Evolutionary conservation across 2,329 filamentous ascomycete genomes (phyloP), one percentile per base, ranked within the genome.

Genomic region (Diaporthe nobilis): DNA sequence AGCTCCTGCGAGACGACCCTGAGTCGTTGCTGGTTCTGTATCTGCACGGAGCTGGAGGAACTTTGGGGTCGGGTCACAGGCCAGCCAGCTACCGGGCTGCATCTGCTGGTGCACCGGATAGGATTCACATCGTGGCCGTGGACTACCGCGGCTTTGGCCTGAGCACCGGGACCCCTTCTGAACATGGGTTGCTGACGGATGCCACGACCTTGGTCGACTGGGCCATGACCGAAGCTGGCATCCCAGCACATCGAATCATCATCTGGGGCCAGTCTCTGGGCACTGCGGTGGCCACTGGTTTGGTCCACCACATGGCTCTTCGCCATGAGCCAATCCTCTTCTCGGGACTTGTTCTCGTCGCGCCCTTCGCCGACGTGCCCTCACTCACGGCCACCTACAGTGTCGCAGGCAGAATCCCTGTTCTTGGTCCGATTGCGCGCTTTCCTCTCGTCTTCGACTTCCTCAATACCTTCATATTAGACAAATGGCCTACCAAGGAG

Each of bases 61-160:
- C 89, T 0, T 81, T 92, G 8, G 90, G 85, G 0, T 91, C 89
- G 1, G 88, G 89, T 0, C 90, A 86, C 81, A 83, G 90, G 10
- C 87, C 87, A 0, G 85, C 87, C 5, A 91, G 87, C 79, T 92
- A 92, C 80, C 87, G 90, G 2, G 88, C 87, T 17, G 83, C 92
- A 57, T 88, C 85, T n/a, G 88, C 87, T 9, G 86, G 83, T 0
- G 83, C 86, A 1, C 87, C 90, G 0, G 79, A 83, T 28, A 89
- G 88, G 53, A 89, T 91, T 2, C 90, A 93, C 78, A 85, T 89
- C 51, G 79, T 93, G 12, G 86, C 89, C 2, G 87, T 93, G 72
- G 91, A 93, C 81, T 93, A 92, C 78, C 87, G 90, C 8, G 91
- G 91, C 0, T 93, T 90, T 78, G 91, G 91, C 1, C 74, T 80